Percentiles rank a stretch among this genome's conserved stretches.
Conservation (phyloP, 2,329 filamentous ascomycete species). For the Nigrospora sphaerica region DNA sequence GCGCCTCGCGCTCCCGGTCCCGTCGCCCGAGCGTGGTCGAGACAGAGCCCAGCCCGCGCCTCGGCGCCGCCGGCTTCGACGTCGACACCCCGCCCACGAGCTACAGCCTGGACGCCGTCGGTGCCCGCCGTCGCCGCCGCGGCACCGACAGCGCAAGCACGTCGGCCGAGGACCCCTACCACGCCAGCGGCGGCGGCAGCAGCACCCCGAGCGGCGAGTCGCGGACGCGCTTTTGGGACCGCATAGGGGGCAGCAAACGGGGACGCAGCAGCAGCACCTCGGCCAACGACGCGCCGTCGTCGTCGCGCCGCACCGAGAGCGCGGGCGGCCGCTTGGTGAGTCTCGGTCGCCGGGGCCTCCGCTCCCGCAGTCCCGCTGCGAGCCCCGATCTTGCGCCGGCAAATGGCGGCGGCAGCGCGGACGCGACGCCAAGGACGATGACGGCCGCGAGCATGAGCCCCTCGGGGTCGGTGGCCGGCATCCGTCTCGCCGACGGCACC, state of each 20-base stretch:
- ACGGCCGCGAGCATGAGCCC: constrained; percentile 11
- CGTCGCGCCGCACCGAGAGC: constrained; percentile 2
- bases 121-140: constrained; percentile 8
- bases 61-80: constrained; percentile 14
- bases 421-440: not conserved
- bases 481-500: constrained; percentile 16
- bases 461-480: constrained; percentile 17
- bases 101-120: constrained; percentile 17
- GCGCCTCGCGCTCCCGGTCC: constrained; percentile 7
- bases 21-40: constrained; percentile 32
- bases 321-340: constrained; percentile 1
- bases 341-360: not conserved
- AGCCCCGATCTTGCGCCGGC: constrained; percentile 1
- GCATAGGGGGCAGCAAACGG: not conserved
- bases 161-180: not conserved
- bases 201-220: not conserved
- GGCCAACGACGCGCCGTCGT: not conserved
- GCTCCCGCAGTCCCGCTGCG: not conserved
- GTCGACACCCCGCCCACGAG: constrained; percentile 16
- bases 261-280: not conserved
- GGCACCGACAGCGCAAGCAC: not conserved
- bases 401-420: not conserved
- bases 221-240: constrained; percentile 1
- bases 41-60: constrained; percentile 34
- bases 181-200: not conserved